Conservation (phyloP, 2,329 filamentous ascomycete genomes). For the Pleurostoma richardsiae region DNA sequence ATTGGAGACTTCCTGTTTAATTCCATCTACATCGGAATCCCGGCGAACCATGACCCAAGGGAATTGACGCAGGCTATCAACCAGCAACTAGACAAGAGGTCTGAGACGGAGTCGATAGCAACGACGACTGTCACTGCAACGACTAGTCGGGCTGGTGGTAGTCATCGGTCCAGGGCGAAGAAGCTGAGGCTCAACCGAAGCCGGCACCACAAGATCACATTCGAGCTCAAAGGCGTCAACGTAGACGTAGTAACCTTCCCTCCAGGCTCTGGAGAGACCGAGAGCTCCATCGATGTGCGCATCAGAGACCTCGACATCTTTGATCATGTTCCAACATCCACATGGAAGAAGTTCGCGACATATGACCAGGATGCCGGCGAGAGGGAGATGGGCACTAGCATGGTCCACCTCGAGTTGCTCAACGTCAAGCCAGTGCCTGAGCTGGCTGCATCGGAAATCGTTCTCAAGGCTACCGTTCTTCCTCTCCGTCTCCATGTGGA, state of each 20-base stretch:
- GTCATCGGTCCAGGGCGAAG: conserved; percentile 34
- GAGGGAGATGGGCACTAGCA: conserved; percentile 78
- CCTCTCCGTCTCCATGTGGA: conserved; percentile 91
- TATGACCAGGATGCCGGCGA: conserved; percentile 86
- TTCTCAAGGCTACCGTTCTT: conserved; percentile 72
- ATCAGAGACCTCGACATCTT: conserved; percentile 84
- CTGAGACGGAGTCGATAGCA: conserved; percentile 85
- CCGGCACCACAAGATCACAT: conserved; percentile 90
- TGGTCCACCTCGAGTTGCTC: conserved; percentile 84
- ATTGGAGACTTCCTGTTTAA: conserved; percentile 98
- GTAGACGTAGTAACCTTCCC: conserved; percentile 80
- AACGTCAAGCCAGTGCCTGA: conserved; percentile 83
- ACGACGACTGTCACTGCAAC: conserved; percentile 65
- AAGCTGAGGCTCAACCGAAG: conserved; percentile 77
- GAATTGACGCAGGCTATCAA: conserved; percentile 84
- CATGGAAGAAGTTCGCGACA: conserved; percentile 97
- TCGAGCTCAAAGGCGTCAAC: conserved; percentile 81
- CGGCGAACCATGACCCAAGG: conserved; percentile 76
- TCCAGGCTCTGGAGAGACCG: conserved; percentile 69
- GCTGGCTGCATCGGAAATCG: conserved; percentile 83
- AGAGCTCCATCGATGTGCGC: conserved; percentile 81
- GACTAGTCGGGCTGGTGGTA: conserved; percentile 40
- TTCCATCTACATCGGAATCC: conserved; percentile 94
- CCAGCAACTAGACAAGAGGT: conserved; percentile 74
- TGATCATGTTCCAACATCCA: conserved; percentile 90